Evolutionary conservation across 2,329 filamentous ascomycete genomes (phyloP).

Genomic region (Magnaporthiopsis rhizophila): DNA sequence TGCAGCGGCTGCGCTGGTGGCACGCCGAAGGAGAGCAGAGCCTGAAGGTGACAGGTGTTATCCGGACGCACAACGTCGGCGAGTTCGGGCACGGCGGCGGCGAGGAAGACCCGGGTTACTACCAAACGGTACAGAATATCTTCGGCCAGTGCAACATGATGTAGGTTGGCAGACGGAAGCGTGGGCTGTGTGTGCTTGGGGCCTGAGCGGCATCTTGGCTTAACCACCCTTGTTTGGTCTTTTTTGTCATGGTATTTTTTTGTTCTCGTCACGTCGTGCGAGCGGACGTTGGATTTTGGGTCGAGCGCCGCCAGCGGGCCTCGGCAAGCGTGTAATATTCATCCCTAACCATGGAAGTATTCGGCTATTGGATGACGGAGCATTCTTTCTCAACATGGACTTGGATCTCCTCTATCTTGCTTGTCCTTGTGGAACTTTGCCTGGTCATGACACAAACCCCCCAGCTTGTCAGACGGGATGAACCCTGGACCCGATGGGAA

Average conservation of each 20-base stretch:
- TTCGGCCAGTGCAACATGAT: constrained; percentile 43
- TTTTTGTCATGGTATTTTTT: background rate
- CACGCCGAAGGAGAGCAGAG: constrained; percentile 78
- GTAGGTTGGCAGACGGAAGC: constrained; percentile 24
- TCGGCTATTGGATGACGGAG: background rate
- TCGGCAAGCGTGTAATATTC: background rate
- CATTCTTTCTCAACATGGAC: background rate
- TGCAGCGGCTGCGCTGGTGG: constrained; percentile 87
- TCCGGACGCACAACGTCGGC: constrained; percentile 52
- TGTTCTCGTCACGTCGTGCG: background rate
- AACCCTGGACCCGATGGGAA: background rate
- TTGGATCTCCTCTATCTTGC: background rate
- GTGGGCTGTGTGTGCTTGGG: no score
- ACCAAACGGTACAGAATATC: constrained; percentile 52
- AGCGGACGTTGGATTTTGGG: background rate
- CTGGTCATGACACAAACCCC: background rate
- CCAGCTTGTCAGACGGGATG: background rate
- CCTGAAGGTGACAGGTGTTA: constrained; percentile 66
- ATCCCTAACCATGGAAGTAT: background rate
- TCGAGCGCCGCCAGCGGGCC: background rate
- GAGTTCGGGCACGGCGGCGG: constrained; percentile 39
- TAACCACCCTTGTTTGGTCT: no score
- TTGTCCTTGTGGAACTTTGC: background rate
- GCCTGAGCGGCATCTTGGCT: no score
- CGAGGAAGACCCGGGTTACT: constrained; percentile 65